Conservation (phyloP, 371 early-diverging fungal genomes). For the Circinella umbellata region DNA sequence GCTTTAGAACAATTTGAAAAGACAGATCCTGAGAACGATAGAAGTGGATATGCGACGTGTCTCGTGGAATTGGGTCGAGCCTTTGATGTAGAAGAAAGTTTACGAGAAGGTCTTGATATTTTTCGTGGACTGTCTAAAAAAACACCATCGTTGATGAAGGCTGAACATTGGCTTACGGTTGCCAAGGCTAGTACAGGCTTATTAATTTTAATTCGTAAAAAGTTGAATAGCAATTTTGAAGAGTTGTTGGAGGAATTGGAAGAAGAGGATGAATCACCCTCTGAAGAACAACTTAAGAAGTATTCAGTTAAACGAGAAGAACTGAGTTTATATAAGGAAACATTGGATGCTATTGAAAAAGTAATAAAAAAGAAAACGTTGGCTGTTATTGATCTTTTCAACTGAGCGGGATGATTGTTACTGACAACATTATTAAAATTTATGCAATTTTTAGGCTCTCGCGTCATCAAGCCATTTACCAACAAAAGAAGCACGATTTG, state of each 20-base stretch:
- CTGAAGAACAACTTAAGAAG: constrained; percentile 35
- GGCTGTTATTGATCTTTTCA: too few species aligned
- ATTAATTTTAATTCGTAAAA: constrained; percentile 30
- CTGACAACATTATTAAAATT: not conserved
- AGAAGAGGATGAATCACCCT: constrained; percentile 31
- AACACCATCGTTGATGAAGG: not conserved
- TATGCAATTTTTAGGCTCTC: constrained; percentile 10
- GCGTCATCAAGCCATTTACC: not conserved
- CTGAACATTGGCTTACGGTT: constrained; percentile 15
- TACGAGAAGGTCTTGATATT: constrained; percentile 48
- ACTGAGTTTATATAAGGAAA: constrained; percentile 36
- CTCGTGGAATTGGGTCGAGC: constrained; percentile 47
- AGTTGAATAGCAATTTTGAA: constrained; percentile 34
- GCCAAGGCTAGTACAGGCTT: constrained; percentile 36
- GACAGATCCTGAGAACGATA: constrained; percentile 44
- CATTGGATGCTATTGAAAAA: constrained; percentile 30
- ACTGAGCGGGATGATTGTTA: not conserved
- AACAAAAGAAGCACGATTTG: constrained; percentile 17
- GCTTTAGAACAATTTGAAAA: constrained; percentile 59
- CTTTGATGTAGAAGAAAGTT: constrained; percentile 48
- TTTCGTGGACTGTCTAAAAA: constrained; percentile 32
- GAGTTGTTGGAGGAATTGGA: constrained; percentile 26
- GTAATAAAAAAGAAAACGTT: constrained; percentile 17
- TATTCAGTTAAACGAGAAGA: constrained; percentile 36
- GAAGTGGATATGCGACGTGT: constrained; percentile 45